These are phyloP conservation scores for Lachnellula occidentalis DNA, from an alignment of 2,329 filamentous ascomycete genomes.

Conservation along the genomic window DNA sequence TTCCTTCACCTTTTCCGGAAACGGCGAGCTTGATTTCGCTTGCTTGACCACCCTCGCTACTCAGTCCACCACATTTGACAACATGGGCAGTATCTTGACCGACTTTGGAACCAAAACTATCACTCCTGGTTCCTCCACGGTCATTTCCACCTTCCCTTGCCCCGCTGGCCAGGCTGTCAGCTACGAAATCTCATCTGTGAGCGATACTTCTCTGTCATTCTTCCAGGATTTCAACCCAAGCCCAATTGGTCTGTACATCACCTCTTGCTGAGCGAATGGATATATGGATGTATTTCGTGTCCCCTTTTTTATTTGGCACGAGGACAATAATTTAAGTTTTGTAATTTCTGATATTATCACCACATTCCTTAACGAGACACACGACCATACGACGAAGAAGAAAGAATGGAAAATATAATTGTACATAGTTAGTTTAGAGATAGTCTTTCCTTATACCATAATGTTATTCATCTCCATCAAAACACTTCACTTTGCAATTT, in stretches of 20 bases:
- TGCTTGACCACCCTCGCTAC: slow-evolving; percentile 42
- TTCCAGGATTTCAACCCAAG: slow-evolving; percentile 58
- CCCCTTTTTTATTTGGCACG: not conserved
- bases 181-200: slow-evolving; percentile 46
- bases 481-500: no score
- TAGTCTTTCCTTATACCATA: not conserved
- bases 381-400: not conserved
- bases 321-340: not conserved
- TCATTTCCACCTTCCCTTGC: slow-evolving; percentile 48
- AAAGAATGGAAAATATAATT: not conserved
- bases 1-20: slow-evolving; percentile 47
- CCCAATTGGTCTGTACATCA: slow-evolving; percentile 37
- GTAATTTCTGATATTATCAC: not conserved
- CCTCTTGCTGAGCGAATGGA: slow-evolving; percentile 17
- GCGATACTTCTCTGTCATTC: slow-evolving; percentile 48
- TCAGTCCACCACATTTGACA: slow-evolving; percentile 47
- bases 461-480: not conserved
- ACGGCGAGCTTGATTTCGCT: slow-evolving; percentile 48
- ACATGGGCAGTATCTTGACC: slow-evolving; percentile 39
- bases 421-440: not conserved
- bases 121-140: slow-evolving; percentile 48
- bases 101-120: slow-evolving; percentile 41
- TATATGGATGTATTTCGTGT: not conserved
- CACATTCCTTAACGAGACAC: not conserved
- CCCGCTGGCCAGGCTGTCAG: slow-evolving; percentile 45